A percentile compares a stretch with the other conserved stretches of the same genome.
Evolutionary conservation across 352 stramenopile species (phyloP).

Genomic region (Phytophthora citricola): DNA sequence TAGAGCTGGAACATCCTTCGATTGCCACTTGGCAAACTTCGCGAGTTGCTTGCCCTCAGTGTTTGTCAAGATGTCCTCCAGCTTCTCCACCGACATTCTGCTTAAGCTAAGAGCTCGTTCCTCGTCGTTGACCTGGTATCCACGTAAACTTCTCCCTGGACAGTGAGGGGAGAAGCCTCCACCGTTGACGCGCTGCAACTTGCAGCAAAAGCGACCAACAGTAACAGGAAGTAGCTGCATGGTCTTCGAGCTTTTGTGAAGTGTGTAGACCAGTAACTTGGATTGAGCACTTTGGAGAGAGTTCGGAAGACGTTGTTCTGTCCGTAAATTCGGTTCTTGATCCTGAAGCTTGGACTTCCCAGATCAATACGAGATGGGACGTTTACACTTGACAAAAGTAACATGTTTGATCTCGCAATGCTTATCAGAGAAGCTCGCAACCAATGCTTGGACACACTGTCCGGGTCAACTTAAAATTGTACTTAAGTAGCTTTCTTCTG

Average conservation of each 20-base stretch:
- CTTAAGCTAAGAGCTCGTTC: not conserved
- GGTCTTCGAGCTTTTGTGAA: not conserved
- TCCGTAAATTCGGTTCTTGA: not conserved
- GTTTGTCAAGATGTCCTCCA: conserved; percentile 2
- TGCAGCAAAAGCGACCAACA: not conserved
- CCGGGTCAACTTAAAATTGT: no score
- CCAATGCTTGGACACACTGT: no score
- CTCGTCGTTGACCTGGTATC: not conserved
- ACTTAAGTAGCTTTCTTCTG: no score
- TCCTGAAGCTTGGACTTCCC: not conserved
- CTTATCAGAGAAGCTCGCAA: no score
- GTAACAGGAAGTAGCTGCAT: not conserved
- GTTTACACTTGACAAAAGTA: not conserved
- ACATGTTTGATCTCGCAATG: no score
- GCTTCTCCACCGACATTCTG: not conserved
- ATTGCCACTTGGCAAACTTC: not conserved
- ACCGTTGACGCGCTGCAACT: not conserved
- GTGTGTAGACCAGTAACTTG: not conserved
- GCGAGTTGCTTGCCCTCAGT: not conserved
- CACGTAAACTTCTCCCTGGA: not conserved
- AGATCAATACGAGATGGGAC: not conserved
- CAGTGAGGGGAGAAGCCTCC: not conserved
- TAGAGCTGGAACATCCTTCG: not conserved
- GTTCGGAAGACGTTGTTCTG: not conserved
- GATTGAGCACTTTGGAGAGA: not conserved